Base-by-base conservation (phyloP, 2,329 filamentous ascomycete genomes). In the Remersonia thermophila region DNA sequence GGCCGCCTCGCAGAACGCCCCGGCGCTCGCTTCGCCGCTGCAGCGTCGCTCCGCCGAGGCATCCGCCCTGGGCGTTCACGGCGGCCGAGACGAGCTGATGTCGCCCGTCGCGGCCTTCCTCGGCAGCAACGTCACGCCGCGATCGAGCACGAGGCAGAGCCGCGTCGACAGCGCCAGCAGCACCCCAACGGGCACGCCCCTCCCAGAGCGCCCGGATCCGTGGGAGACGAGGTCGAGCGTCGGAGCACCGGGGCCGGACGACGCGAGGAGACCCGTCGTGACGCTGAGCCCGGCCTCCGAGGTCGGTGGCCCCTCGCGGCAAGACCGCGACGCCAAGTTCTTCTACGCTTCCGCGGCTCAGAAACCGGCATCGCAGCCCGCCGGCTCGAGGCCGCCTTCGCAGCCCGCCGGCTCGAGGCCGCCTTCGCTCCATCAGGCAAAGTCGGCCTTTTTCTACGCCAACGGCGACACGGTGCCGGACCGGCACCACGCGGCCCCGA, bases 331-430 rank as follows among this genome's bases (percentile, higher is more conserved):
- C 35, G 61, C 79, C 36, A 89, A 85, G 62, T 96, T 96, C 68
- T 95, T 98, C 56, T 87, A 93, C 55, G 91, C 87, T 18, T 84
- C 78, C 55, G 84, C 94, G 48, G 81, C 71, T 15, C 48, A 45
- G 27, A 78, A 72, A 29, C 42, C 43, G 12, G 33, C 35, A 25
- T 37, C 43, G 12, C 51, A 44, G 26, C 37, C 31, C 4, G 9
- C 32, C 35, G 37, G 45, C 37, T 11, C 63, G 4, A 55, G 53
- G 25, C 52, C 50, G 17, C 13, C 39, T 33, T 41, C 31, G 38
- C 51, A n/a, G n/a, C 9, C 9, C 20, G 9, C 5, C 5, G 20
- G 20, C 20, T 9, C 20, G 9, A 23, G 20, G 9, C 20, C 20
- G n/a, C n/a, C n/a, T n/a, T n/a, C n/a, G n/a, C n/a, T n/a, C n/a